Evolutionary conservation across 1,139 yeast genomes (phyloP).

Genomic region (Zygoascus sp.): DNA sequence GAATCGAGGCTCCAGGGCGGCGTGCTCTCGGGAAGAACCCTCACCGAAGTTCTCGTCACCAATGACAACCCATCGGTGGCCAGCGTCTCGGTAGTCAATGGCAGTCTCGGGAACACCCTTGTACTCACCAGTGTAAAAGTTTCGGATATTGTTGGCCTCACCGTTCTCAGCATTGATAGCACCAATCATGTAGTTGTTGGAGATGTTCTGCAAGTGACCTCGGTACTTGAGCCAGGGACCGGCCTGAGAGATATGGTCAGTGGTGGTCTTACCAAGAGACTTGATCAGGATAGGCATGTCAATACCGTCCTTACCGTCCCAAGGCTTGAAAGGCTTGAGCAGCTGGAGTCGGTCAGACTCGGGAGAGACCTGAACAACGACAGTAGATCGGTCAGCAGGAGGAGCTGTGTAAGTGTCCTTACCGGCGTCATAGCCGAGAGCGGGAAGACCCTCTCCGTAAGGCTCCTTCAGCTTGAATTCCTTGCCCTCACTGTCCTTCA

Average conservation of each 20-base stretch:
- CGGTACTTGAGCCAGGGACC: conserved; percentile 99
- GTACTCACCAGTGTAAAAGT: conserved; percentile 88
- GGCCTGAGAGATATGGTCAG: conserved; percentile 99
- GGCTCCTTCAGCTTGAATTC: conserved; percentile 74
- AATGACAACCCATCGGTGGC: conserved; percentile 86
- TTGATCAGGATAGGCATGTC: conserved; percentile 92
- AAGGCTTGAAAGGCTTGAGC: conserved; percentile 83
- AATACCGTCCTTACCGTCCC: conserved; percentile 95
- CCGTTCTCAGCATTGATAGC: conserved; percentile 96
- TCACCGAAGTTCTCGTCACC: conserved; percentile 99
- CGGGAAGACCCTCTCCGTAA: conserved; percentile 83
- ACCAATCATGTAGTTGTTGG: conserved; percentile 99
- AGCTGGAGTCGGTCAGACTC: conserved; percentile 84
- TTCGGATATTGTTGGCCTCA: conserved; percentile 88
- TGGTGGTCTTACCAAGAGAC: conserved; percentile 97
- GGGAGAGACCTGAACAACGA: conserved; percentile 76
- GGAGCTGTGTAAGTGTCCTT: conserved; percentile 97
- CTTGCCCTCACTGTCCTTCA: conserved; percentile 60
- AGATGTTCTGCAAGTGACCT: conserved; percentile 98
- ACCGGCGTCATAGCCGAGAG: conserved; percentile 85
- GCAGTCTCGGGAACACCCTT: conserved; percentile 97
- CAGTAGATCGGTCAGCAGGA: conserved; percentile 77
- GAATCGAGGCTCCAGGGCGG: conserved; percentile 92
- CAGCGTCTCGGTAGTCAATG: conserved; percentile 88
- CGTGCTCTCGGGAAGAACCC: conserved; percentile 99